Evolutionary conservation across 257 asterid species (phyloP), one percentile per base, ranked within the genome.

Genomic region (Solanum sparsipilum): DNA sequence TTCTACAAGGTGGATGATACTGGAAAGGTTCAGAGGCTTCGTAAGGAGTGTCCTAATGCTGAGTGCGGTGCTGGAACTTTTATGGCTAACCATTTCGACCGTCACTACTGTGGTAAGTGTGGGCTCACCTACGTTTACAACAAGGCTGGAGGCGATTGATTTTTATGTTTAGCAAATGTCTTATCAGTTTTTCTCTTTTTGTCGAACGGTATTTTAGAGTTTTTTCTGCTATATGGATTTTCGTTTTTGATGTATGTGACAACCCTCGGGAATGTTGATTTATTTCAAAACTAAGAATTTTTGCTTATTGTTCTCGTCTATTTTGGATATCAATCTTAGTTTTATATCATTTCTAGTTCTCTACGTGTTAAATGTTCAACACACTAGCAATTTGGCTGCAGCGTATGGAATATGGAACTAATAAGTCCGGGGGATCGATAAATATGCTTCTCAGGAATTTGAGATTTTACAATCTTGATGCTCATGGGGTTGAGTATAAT

Each of bases 51-150:
- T 34, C 96, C 96, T 12, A 94, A 92, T n/a, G 92, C 94, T 0
- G 95, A 94, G 90, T 94, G 96, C 25, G 95, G 96, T 13, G 94
- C 95, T 1, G 96, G 96, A 15, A 94, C 95, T 16, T 94, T 94
- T 65, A 94, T 94, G 97, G 97, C 97, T 0, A 94, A 91, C 36
- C 97, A 94, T 88, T 94, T 94, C 13, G 97, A 94, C 85, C 91
- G 96, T 83, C 97, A 94, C 87, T 94, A 94, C 88, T 94, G 97
- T 32, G 97, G 95, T 89, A 94, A 94, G 94, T 94, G 97, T 86
- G 97, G 97, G 5, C 87, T 94, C 25, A 94, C 96, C 25, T 94
- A 94, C 73, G 95, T 94, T 86, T 94, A 94, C 97, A 93, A 91
- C 68, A 93, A 94, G 91, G 94, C 95, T 18, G 97, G 93, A 11